Percentiles rank a stretch among this genome's conserved stretches.
These are phyloP conservation scores for Musa beccarii DNA, from an alignment of 176 grass and related monocot species.

Conservation along the genomic window DNA sequence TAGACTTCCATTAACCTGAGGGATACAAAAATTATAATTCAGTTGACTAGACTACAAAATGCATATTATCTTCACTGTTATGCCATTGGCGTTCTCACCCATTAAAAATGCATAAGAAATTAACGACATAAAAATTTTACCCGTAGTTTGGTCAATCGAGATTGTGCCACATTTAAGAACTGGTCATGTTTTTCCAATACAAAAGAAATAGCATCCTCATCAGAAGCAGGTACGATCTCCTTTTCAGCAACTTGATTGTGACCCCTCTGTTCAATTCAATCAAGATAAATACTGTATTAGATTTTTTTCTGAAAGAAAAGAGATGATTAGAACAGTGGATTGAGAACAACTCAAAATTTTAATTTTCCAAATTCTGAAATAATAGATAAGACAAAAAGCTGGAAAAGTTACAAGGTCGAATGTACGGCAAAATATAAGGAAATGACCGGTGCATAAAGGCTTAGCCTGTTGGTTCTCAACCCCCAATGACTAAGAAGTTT, in stretches of 20 bases:
- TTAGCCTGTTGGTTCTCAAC: no score
- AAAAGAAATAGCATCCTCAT: conserved; percentile 69
- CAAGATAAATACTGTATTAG: conserved; percentile 14
- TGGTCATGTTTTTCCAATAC: conserved; percentile 62
- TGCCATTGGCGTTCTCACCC: no score
- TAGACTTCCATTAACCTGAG: no score
- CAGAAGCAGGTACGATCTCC: conserved; percentile 31
- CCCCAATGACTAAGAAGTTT: no score
- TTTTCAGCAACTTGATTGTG: conserved; percentile 51
- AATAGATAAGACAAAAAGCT: not conserved
- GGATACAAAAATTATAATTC: no score
- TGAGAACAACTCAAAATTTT: no score
- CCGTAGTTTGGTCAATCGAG: conserved; percentile 82
- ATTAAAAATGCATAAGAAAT: not conserved
- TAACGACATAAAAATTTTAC: conserved; percentile 22
- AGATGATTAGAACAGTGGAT: not conserved
- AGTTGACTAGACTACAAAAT: no score
- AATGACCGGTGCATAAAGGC: not conserved
- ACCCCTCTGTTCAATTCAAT: conserved; percentile 44
- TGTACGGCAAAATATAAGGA: not conserved
- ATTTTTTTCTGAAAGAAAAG: conserved; percentile 14
- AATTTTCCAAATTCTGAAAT: no score
- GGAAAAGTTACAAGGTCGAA: not conserved
- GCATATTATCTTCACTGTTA: no score
- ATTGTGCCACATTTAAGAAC: conserved; percentile 65